Conservation (phyloP, 495 filamentous ascomycete genomes). For the Collariella sp. region DNA sequence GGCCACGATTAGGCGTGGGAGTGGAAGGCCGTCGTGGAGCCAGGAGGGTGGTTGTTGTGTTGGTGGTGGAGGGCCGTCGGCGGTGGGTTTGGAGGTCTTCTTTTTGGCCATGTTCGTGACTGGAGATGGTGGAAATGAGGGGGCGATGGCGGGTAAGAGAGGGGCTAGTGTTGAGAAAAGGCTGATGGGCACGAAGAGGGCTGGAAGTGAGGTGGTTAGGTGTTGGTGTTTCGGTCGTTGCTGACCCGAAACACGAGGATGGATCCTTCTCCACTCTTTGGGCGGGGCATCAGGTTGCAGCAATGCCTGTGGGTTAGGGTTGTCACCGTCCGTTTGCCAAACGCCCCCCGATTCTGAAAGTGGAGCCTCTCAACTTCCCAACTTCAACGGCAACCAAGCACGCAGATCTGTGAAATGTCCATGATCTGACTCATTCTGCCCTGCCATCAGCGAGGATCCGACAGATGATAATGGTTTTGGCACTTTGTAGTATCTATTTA, state of each 20-base stretch:
- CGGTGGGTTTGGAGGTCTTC: constrained; percentile 3
- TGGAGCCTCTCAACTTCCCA: no score
- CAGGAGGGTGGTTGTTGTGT: constrained; percentile 18
- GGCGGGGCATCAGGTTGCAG: constrained; percentile 45
- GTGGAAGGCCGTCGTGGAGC: constrained; percentile 64
- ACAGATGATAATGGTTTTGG: no score
- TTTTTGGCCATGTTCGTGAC: constrained; percentile 14
- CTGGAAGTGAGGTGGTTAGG: neutral
- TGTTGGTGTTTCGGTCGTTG: neutral
- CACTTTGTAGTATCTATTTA: no score
- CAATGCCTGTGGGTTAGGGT: neutral
- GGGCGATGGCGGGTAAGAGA: no score
- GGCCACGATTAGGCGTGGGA: constrained; percentile 71
- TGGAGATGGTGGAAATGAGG: no score
- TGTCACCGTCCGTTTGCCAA: neutral
- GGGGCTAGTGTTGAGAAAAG: no score
- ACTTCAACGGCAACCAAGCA: no score
- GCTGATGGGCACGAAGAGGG: no score
- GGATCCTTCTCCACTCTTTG: constrained; percentile 26
- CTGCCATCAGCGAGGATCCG: no score
- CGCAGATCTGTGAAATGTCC: no score
- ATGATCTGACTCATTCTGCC: no score
- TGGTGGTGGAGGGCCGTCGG: neutral
- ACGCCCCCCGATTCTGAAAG: neutral
- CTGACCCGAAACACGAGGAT: neutral